Base-by-base conservation (phyloP, 129 eudicot species). In the Chrysanthemum makinoi region DNA sequence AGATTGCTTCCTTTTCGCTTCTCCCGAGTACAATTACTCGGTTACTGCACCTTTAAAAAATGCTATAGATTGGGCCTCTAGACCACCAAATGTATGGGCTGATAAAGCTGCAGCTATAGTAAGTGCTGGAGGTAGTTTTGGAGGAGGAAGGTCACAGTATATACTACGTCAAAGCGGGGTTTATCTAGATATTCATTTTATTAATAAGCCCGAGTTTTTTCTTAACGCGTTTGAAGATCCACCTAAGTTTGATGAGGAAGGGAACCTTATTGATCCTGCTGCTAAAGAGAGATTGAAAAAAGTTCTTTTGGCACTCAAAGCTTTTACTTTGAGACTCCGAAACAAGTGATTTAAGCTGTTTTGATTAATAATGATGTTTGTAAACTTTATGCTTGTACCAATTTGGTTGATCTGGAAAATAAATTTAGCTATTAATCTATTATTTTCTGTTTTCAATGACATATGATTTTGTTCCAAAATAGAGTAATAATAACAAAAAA, bases 11-110 rank as follows among this genome's bases (percentile, higher is more conserved):
- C 84, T 90, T 55, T 90, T 90, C 33, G 95, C 87, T 61, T 84
- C 96, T 15, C 95, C 95, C 0, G 96, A 90, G 84, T 90, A 84
- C 81, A 90, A 90, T 44, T 90, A 83, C 78, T 84, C 95, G 5
- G 77, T 90, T 63, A 69, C 95, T 4, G 87, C 78, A 17, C 88
- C 90, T 46, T 66, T 86, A 74, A 89, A 89, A 80, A 89, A 89
- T 62, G 90, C 96, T 1, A 76, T 89, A n/a, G 96, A 89, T 68
- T 89, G 96, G 96, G 96, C 82, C 43, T 89, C 96, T 1, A 75
- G 96, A 75, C 67, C 85, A 4, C 88, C 96, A 51, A 89, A 86
- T 60, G 90, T 80, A 8, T 89, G 88, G 90, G 94, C 84, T 33
- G 90, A 83, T 30, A 90, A 87, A 77, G 75, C 94, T 19, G 95